Evolutionary conservation across 306 rosid species (phyloP).

Genomic region (Trifolium subterraneum): DNA sequence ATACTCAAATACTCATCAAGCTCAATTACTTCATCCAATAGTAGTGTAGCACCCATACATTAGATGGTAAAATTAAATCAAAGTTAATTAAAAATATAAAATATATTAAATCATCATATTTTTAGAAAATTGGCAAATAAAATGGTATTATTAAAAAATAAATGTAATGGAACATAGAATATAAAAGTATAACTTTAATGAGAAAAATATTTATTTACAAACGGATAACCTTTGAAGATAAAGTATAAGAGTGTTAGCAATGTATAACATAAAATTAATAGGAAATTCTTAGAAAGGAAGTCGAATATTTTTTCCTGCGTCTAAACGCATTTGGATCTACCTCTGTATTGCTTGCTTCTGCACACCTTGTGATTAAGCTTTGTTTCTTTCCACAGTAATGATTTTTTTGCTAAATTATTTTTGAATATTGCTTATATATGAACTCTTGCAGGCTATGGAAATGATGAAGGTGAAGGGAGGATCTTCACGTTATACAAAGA

Average conservation of each 20-base stretch:
- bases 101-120: background rate
- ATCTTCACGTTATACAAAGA: slow-evolving; percentile 56
- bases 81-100: background rate
- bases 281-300: background rate
- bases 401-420: background rate
- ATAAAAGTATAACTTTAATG: background rate
- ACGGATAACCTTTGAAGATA: background rate
- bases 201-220: background rate
- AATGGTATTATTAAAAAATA: background rate
- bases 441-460: slow-evolving; percentile 88
- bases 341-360: background rate
- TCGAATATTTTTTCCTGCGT: background rate
- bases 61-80: background rate
- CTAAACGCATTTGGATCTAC: background rate
- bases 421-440: background rate
- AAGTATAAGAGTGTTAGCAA: background rate
- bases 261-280: background rate
- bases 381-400: background rate
- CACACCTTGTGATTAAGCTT: background rate
- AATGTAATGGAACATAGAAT: background rate
- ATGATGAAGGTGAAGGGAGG: slow-evolving; percentile 69
- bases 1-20: background rate
- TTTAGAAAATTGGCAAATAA: background rate
- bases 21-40: slow-evolving; percentile 6
- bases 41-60: too few relatives aligned